These are phyloP conservation scores for Hibiscus tridactylites DNA, from an alignment of 345 rosid species.

Conservation along the genomic window DNA sequence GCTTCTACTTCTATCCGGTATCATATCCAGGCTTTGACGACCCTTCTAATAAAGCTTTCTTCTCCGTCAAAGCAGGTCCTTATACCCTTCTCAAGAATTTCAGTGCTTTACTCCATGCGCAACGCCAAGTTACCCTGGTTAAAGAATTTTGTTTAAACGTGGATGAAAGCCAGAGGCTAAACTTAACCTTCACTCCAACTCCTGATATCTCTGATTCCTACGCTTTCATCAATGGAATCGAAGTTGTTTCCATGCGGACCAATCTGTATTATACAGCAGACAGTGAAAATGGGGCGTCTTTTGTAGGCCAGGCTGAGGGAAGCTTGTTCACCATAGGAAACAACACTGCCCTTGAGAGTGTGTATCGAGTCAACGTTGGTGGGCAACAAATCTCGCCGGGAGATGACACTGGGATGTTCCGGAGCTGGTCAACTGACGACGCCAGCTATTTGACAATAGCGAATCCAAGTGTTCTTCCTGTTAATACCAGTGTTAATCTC, in stretches of 20 bases:
- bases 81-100: constrained; percentile 25
- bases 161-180: not conserved
- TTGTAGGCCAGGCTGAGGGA: constrained; percentile 18
- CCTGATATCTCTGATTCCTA: constrained; percentile 1
- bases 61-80: constrained; percentile 15
- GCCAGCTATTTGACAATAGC: not conserved
- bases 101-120: constrained; percentile 10
- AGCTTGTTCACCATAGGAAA: not conserved
- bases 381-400: not conserved
- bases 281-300: not conserved
- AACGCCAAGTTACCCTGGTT: not conserved
- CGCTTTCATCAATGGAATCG: constrained; percentile 32
- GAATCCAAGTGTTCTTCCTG: not conserved
- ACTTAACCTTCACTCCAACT: constrained; percentile 5
- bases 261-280: not conserved
- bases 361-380: constrained; percentile 33
- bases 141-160: constrained; percentile 1
- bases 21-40: not conserved
- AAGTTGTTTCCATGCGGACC: constrained; percentile 32
- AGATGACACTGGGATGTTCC: not conserved
- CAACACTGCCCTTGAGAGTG: constrained; percentile 16
- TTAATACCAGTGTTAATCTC: not conserved
- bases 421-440: not conserved
- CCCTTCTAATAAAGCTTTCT: constrained; percentile 7
- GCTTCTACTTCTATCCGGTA: constrained; percentile 18